Conservation (phyloP, 768 basidiomycete genomes). For the Lenzites betulinus region DNA sequence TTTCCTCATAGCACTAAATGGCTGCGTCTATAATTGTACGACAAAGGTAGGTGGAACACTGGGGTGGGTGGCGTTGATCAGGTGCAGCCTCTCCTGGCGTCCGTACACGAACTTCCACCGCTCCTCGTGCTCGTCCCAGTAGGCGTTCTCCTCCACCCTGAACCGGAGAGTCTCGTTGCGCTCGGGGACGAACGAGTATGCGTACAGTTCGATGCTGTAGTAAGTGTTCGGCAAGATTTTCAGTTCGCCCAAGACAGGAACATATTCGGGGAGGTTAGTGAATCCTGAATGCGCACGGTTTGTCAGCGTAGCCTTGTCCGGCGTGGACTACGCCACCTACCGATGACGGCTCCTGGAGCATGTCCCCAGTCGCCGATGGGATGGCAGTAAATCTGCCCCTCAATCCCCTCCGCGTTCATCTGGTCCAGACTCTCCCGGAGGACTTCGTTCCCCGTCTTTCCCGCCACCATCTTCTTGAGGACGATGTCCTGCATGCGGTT, state of each 20-base stretch:
- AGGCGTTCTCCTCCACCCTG: slow-evolving; percentile 46
- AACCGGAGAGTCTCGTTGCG: slow-evolving; percentile 49
- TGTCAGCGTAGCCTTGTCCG: neutral
- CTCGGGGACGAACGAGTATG: slow-evolving; percentile 50
- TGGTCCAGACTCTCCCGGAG: slow-evolving; percentile 42
- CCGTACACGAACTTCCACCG: slow-evolving; percentile 53
- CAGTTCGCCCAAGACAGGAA: slow-evolving; percentile 51
- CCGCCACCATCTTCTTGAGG: slow-evolving; percentile 44
- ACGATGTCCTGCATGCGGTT: slow-evolving; percentile 57
- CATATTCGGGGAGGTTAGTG: slow-evolving; percentile 45
- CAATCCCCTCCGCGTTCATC: slow-evolving; percentile 47
- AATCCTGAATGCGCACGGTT: slow-evolving; percentile 36
- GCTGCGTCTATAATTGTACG: slow-evolving; percentile 8
- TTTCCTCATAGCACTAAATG: neutral
- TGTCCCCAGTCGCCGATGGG: slow-evolving; percentile 62
- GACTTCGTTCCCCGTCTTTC: slow-evolving; percentile 50
- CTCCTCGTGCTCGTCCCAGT: slow-evolving; percentile 40
- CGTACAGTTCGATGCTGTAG: slow-evolving; percentile 56
- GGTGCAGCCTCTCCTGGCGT: slow-evolving; percentile 49
- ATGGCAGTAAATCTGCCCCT: slow-evolving; percentile 54
- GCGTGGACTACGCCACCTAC: slow-evolving; percentile 25
- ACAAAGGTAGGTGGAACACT: neutral
- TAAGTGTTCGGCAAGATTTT: slow-evolving; percentile 50
- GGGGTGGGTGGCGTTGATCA: slow-evolving; percentile 34
- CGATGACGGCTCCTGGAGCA: slow-evolving; percentile 51